Base-by-base conservation (phyloP, 176 grass and related monocot species). In the Microstegium vimineum region DNA sequence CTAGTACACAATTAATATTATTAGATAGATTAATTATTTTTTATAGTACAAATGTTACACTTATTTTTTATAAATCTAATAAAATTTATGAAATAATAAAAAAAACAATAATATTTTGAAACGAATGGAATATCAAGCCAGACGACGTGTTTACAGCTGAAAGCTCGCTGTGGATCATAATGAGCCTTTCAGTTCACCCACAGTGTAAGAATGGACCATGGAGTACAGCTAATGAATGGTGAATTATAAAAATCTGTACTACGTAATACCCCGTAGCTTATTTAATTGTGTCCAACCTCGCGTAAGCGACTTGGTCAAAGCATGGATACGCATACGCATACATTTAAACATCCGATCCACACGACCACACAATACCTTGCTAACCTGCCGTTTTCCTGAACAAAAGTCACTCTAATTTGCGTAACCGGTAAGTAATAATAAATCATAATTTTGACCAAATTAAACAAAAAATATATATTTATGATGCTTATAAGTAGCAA, bases 221-320 rank as follows among this genome's bases (percentile, higher is more conserved):
- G 56, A 28, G 61, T 43, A 52, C 77, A 86, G 45, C 70, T 86
- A 65, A 57, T 23, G 4, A 7, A 65, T 40, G 45, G 34, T 22
- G 16, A 37, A 40, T n/a, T 73, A 41, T 52, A 68, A 49, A 49
- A 17, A 68, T 64, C 33, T 28, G 66, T 15, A 51, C 38, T 79
- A 16, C 16, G 20, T 23, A 6, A 10, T 57, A 3, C 14, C 1
- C 26, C 54, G 15, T 85, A 68, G 45, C 38, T 68, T 80, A 72
- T 79, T 66, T 34, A 5, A 6, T 6, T 38, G 5, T 33, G 43
- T 23, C 22, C 42, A 73, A 66, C 76, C 68, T 80, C 57, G 67
- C 42, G 76, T 79, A 51, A 63, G 30, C 15, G 68, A 86, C 78
- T 73, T 18, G 18, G 67, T 67, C 71, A 83, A 56, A 75, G 42